Percentiles rank a stretch among this genome's conserved stretches.
phyloP scores from a whole-genome alignment of 352 stramenopile species.

The Phytopythium kandeliae region DNA sequence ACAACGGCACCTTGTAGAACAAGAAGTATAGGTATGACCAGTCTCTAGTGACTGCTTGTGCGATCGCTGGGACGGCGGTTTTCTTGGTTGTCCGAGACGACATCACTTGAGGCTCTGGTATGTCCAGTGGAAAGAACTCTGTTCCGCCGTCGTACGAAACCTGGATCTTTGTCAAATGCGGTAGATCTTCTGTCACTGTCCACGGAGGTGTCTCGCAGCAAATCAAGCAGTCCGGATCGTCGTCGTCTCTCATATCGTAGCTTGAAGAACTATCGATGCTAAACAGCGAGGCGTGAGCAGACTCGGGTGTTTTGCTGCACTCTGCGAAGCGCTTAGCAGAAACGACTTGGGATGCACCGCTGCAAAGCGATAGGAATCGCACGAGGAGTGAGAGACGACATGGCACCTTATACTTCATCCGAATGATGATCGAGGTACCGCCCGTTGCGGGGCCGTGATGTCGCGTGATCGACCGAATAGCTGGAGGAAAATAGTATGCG shows the following conservation, averaged over 20 bases:
- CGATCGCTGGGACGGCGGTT: conserved; percentile 2
- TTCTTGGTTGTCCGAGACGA: neutral
- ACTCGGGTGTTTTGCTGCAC: neutral
- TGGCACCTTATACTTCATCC: conserved; percentile 73
- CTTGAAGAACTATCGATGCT: neutral
- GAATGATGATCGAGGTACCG: conserved; percentile 45
- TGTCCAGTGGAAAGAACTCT: conserved; percentile 37
- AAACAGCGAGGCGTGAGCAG: neutral
- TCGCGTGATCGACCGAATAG: conserved; percentile 55
- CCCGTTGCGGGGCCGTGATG: conserved; percentile 62
- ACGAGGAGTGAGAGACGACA: conserved; percentile 35
- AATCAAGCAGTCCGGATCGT: conserved; percentile 36
- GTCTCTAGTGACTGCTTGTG: conserved; percentile 35
- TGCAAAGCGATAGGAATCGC: conserved; percentile 39
- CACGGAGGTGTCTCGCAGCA: conserved; percentile 42
- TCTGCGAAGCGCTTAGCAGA: conserved; percentile 4
- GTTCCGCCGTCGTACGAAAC: conserved; percentile 59
- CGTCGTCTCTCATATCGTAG: conserved; percentile 1
- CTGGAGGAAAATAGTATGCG: conserved; percentile 44
- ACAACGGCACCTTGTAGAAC: conserved; percentile 55
- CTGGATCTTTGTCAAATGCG: conserved; percentile 62
- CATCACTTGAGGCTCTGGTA: conserved; percentile 1
- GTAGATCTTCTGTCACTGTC: conserved; percentile 16
- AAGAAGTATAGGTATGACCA: conserved; percentile 73
- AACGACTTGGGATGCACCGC: conserved; percentile 13